Conservation (phyloP, 2,329 filamentous ascomycete species). For the Hymenoscyphus fraxineus region DNA sequence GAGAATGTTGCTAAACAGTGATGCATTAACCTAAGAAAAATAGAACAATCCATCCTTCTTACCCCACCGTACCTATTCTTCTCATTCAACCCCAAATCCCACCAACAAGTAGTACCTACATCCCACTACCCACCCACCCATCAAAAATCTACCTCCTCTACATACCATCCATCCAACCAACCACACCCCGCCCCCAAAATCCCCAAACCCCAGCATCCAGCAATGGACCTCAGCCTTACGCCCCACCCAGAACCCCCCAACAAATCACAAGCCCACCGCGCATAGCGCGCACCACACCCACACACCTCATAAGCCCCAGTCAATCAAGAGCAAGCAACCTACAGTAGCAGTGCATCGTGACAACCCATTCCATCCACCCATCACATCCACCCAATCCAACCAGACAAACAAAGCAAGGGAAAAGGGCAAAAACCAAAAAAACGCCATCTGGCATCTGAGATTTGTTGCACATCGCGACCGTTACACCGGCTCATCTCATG, state of each 20-base stretch:
- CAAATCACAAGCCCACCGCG: not conserved
- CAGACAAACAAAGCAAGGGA: not conserved
- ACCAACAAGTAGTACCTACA: no score
- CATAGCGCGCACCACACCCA: not conserved
- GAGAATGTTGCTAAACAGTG: no score
- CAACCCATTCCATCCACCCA: not conserved
- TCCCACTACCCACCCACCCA: no score
- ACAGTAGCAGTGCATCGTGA: not conserved
- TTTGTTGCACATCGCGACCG: slow-evolving; percentile 1
- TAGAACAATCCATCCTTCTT: no score
- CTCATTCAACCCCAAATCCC: no score
- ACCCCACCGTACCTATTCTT: no score
- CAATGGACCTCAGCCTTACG: not conserved
- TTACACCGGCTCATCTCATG: not conserved
- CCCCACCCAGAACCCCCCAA: not conserved
- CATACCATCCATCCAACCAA: no score
- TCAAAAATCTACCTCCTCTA: no score
- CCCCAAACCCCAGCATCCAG: no score
- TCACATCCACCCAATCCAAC: no score
- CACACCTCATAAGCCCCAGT: not conserved
- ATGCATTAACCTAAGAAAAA: no score
- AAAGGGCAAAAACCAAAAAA: not conserved
- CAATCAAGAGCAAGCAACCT: not conserved
- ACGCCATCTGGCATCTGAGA: not conserved
- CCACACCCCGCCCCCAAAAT: no score